phyloP scores from a whole-genome alignment of 306 rosid species.

The Ceratonia siliqua region DNA sequence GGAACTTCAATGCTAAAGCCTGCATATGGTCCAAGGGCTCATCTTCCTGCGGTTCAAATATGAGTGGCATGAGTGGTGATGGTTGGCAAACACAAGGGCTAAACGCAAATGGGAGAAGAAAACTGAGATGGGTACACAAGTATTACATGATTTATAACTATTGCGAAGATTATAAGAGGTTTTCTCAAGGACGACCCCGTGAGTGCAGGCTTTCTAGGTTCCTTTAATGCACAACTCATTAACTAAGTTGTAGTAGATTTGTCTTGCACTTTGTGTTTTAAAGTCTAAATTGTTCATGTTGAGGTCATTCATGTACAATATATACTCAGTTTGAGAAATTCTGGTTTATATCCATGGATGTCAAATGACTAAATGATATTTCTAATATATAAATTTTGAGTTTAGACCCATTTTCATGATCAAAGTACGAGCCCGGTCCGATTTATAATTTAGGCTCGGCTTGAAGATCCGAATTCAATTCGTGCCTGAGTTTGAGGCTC shows the following conservation, averaged over 20 bases:
- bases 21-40: slow-evolving; percentile 30
- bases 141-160: slow-evolving; percentile 36
- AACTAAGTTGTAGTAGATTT: neutral
- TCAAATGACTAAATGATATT: too few species aligned
- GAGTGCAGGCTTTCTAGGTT: slow-evolving; percentile 36
- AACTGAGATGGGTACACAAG: slow-evolving; percentile 31
- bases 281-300: too few species aligned
- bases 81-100: slow-evolving; percentile 10
- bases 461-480: too few species aligned
- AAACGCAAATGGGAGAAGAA: slow-evolving; percentile 12
- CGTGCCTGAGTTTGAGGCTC: too few species aligned
- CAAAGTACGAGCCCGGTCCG: too few species aligned
- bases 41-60: slow-evolving; percentile 20
- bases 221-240: neutral
- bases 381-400: too few species aligned
- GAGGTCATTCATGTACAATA: neutral
- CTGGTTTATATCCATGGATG: too few species aligned
- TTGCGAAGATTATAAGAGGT: slow-evolving; percentile 35
- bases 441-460: too few species aligned
- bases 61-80: neutral
- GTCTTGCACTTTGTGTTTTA: neutral
- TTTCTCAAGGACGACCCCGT: slow-evolving; percentile 31
- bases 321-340: neutral
- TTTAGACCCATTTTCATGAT: too few species aligned
- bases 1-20: slow-evolving; percentile 38